Evolutionary conservation across 495 filamentous ascomycete species (phyloP).

Genomic region (Aspergillus hancockii): DNA sequence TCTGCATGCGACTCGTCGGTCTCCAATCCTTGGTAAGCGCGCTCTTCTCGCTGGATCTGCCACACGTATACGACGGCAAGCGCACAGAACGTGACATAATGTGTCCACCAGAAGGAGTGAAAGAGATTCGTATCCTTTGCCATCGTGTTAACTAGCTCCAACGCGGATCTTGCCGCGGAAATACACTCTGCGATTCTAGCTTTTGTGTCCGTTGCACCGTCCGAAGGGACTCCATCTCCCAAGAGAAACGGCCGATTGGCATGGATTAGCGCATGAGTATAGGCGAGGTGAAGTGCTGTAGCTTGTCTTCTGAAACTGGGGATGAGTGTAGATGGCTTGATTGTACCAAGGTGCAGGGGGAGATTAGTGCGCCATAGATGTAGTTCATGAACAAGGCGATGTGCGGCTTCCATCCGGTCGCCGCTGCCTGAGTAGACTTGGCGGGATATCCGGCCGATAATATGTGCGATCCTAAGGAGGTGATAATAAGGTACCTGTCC

Average conservation of each 20-base stretch:
- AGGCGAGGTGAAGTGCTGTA: slow-evolving; percentile 24
- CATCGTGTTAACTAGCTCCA: slow-evolving; percentile 22
- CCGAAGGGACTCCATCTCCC: slow-evolving; percentile 2
- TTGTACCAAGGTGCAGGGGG: slow-evolving; percentile 20
- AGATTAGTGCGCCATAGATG: slow-evolving; percentile 24
- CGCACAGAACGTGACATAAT: slow-evolving; percentile 39
- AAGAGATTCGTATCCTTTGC: slow-evolving; percentile 23
- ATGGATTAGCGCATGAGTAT: slow-evolving; percentile 30
- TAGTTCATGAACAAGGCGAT: slow-evolving; percentile 16
- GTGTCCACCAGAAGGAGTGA: slow-evolving; percentile 40
- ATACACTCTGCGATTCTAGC: neutral
- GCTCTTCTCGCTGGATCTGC: slow-evolving; percentile 28
- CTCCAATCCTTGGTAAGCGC: neutral
- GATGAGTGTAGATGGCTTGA: slow-evolving; percentile 24
- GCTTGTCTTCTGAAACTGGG: slow-evolving; percentile 25
- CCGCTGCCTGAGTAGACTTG: slow-evolving; percentile 21
- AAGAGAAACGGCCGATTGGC: slow-evolving; percentile 27
- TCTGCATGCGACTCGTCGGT: slow-evolving; percentile 3
- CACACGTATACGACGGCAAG: slow-evolving; percentile 37
- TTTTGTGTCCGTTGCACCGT: too few species aligned
- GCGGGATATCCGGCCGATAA: slow-evolving; percentile 26
- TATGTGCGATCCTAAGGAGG: slow-evolving; percentile 16
- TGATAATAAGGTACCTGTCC: neutral
- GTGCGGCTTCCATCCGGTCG: slow-evolving; percentile 16
- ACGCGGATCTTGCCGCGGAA: neutral